These are phyloP conservation scores for Linnemannia zychae DNA, from an alignment of 192 early-diverging fungal genomes.

Conservation along the genomic window DNA sequence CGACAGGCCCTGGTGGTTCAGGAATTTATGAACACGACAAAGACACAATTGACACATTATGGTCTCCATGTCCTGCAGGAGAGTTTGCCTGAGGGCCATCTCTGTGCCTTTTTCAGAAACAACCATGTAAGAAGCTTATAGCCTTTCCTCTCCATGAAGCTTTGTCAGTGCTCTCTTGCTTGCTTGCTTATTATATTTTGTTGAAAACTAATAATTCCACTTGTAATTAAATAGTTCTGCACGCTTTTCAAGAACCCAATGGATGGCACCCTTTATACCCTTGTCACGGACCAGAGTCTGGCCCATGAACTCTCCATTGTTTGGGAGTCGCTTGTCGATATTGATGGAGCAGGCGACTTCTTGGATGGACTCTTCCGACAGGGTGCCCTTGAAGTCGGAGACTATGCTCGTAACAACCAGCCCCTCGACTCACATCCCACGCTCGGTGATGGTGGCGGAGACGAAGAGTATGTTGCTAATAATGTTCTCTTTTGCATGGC, in stretches of 20 bases:
- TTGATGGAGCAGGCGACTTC: conserved; percentile 72
- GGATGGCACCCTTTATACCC: conserved; percentile 66
- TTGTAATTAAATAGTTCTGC: conserved; percentile 68
- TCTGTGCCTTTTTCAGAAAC: conserved; percentile 92
- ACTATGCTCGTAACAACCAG: conserved; percentile 58
- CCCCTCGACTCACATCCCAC: conserved; percentile 30
- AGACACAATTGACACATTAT: conserved; percentile 87
- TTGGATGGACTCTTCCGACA: conserved; percentile 68
- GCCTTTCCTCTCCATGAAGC: not conserved
- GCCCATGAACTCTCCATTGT: conserved; percentile 74
- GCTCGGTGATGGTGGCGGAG: conserved; percentile 51
- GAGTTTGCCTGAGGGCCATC: conserved; percentile 64
- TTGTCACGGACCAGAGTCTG: conserved; percentile 81
- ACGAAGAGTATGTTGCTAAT: conserved; percentile 50
- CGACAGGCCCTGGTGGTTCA: conserved; percentile 66
- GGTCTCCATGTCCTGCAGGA: conserved; percentile 80
- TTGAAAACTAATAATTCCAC: not conserved
- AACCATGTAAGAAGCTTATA: conserved; percentile 76
- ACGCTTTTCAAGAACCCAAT: conserved; percentile 74
- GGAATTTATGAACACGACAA: conserved; percentile 81
- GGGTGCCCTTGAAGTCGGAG: conserved; percentile 44
- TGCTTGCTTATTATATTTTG: not conserved
- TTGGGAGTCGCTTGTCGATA: conserved; percentile 80
- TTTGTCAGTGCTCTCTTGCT: not conserved
- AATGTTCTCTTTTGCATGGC: not conserved